These are phyloP conservation scores for Lithohypha guttulata DNA, from an alignment of 2,329 filamentous ascomycete genomes.

Conservation along the genomic window DNA sequence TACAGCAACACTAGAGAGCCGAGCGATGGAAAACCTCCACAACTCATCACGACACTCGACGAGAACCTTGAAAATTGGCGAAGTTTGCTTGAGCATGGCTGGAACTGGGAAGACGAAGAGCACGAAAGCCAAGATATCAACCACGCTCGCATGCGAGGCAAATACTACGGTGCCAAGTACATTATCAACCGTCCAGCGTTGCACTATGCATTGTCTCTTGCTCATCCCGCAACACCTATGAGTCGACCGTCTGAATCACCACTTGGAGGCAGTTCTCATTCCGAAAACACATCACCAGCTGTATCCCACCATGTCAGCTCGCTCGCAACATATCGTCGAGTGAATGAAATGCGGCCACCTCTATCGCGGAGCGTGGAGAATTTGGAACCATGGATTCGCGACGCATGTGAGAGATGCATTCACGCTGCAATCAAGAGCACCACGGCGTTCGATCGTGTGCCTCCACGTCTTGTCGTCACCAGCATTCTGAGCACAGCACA, in stretches of 20 bases:
- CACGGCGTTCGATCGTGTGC: conserved; percentile 61
- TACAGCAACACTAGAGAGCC: conserved; percentile 26
- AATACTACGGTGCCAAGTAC: conserved; percentile 87
- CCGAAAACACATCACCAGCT: conserved; percentile 30
- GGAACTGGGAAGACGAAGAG: conserved; percentile 56
- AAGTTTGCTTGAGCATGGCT: conserved; percentile 35
- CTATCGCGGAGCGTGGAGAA: conserved; percentile 19
- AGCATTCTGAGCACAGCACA: conserved; percentile 93
- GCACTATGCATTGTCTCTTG: conserved; percentile 45
- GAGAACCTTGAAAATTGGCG: conserved; percentile 46
- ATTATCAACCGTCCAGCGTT: conserved; percentile 78
- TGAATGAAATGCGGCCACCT: conserved; percentile 27
- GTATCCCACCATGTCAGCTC: conserved; percentile 25
- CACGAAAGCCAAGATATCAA: conserved; percentile 66
- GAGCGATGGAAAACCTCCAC: conserved; percentile 41
- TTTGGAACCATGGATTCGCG: conserved; percentile 18
- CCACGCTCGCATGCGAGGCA: conserved; percentile 71
- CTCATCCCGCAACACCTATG: conserved; percentile 8
- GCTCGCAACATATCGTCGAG: conserved; percentile 24
- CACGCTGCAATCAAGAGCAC: conserved; percentile 75
- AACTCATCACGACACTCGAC: conserved; percentile 31
- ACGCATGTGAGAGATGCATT: conserved; percentile 44
- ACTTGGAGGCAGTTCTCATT: conserved; percentile 22
- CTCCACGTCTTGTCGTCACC: conserved; percentile 68
- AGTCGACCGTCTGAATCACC: conserved; percentile 25